Evolutionary conservation across 345 rosid genomes (phyloP), one percentile per base, ranked within the genome.

Genomic region (Eucalyptus caleyi): DNA sequence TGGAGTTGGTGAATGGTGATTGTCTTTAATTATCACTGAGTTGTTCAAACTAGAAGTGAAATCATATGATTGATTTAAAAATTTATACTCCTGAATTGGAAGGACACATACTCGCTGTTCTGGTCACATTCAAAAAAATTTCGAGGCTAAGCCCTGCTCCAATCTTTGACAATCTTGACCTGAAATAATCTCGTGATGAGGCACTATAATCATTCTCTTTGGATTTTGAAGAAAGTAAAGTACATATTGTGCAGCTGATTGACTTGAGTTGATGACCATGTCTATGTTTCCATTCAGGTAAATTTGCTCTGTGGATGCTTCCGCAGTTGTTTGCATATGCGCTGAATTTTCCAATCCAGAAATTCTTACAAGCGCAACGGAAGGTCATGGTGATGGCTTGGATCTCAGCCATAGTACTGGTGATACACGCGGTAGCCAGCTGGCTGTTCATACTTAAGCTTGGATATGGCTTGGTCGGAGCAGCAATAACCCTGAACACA

Each of bases 251-350:
- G 85, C 30, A 13, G 85, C 16, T 77, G 47, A 77, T 40, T 21
- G 47, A 11, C 85, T 40, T 11, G 24, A 40, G 47, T 77, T 77
- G 85, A 77, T 77, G 85, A 77, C 85, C 85, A 69, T 82, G 47
- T 86, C 24, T 18, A 34, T 86, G 87, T 47, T 50, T 86, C 60
- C 87, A 47, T 50, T 86, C 93, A 96, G 99, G 99, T n/a, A 94
- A 93, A 47, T 98, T 97, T 82, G 98, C 98, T n/a, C 1, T 96
- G 50, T 96, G 98, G 97, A 97, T 97, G 99, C 87, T 97, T 9
- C 99, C 99, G 2, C 99, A 97, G 82, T 72, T 97, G 69, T 97
- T 94, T 89, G 99, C 97, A 5, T 97, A 96, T 90, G 97, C 99
- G 11, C 5, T 97, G 87, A 98, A 97, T 91, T 98, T 97, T 90